Percentiles rank a stretch among this genome's conserved stretches.
Conservation (phyloP, 164 flowering plant species). For the Vitis cinerea region DNA sequence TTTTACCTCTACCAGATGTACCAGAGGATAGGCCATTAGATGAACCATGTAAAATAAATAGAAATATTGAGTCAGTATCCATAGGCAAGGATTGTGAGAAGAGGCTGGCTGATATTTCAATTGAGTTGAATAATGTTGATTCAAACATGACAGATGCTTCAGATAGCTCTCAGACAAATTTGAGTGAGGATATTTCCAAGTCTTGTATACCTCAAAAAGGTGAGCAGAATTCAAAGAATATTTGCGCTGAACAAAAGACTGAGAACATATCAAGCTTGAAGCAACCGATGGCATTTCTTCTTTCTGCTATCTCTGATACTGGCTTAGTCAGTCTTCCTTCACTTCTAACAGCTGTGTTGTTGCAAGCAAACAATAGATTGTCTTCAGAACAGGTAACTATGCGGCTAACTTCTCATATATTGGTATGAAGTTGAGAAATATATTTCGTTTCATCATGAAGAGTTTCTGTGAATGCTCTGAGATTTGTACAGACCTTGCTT, state of each 20-base stretch:
- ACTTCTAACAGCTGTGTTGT: conserved; percentile 78
- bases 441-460: background rate
- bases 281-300: conserved; percentile 59
- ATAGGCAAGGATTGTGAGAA: conserved; percentile 20
- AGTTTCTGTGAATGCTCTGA: background rate
- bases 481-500: background rate
- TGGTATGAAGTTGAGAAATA: background rate
- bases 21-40: conserved; percentile 44
- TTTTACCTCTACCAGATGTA: conserved; percentile 29
- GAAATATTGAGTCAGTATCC: conserved; percentile 14
- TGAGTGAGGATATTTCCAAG: conserved; percentile 20
- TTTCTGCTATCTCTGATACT: conserved; percentile 82
- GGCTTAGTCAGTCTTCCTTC: conserved; percentile 90
- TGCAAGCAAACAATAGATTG: conserved; percentile 79
- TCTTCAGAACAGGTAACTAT: conserved; percentile 82
- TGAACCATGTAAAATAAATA: conserved; percentile 21
- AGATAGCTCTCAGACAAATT: conserved; percentile 26
- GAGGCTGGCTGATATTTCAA: conserved; percentile 13
- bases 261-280: conserved; percentile 35
- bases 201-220: conserved; percentile 33
- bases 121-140: conserved; percentile 8
- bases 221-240: conserved; percentile 24
- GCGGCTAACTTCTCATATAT: conserved; percentile 4
- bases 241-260: conserved; percentile 33
- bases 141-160: conserved; percentile 12